Evolutionary conservation across 1,139 yeast species (phyloP).

Genomic region (Magnusiomyces tetraspermus): DNA sequence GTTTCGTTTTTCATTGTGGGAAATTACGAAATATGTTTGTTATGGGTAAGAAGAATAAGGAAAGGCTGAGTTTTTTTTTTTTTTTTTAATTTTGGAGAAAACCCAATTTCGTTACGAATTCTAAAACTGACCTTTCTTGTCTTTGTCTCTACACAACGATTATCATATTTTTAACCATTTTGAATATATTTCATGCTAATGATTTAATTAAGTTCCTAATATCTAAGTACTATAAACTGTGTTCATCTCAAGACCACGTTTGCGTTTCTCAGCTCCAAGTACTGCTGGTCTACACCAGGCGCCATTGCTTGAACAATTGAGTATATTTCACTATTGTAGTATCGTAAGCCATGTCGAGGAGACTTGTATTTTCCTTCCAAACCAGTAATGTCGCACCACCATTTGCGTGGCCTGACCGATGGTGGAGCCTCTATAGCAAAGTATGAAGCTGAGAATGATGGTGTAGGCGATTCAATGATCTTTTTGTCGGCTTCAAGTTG

Average conservation of each 20-base stretch:
- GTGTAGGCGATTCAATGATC: neutral
- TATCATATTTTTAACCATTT: too few relatives aligned
- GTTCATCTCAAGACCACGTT: constrained; percentile 61
- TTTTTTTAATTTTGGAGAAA: too few relatives aligned
- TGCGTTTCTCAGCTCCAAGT: constrained; percentile 78
- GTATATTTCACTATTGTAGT: constrained; percentile 75
- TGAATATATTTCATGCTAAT: too few relatives aligned
- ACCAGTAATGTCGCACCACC: constrained; percentile 93
- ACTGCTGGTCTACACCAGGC: constrained; percentile 90
- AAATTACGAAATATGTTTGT: too few relatives aligned
- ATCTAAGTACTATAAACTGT: too few relatives aligned
- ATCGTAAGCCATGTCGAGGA: constrained; percentile 69
- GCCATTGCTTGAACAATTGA: constrained; percentile 71
- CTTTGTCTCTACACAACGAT: too few relatives aligned
- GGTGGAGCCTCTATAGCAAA: constrained; percentile 73
- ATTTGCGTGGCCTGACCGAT: constrained; percentile 66
- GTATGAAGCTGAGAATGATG: constrained; percentile 16
- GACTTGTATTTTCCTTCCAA: constrained; percentile 67
- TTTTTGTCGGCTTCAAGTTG: neutral
- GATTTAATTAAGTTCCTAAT: too few relatives aligned
- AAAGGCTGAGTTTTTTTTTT: too few relatives aligned
- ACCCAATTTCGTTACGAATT: too few relatives aligned
- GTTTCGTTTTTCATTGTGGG: too few relatives aligned
- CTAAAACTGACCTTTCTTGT: too few relatives aligned
- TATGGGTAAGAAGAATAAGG: too few relatives aligned